Percentiles rank a stretch among this genome's conserved stretches.
These are phyloP conservation scores for Ceratobasidium sp. DNA, from an alignment of 1,284 basidiomycete genomes.

Conservation along the genomic window DNA sequence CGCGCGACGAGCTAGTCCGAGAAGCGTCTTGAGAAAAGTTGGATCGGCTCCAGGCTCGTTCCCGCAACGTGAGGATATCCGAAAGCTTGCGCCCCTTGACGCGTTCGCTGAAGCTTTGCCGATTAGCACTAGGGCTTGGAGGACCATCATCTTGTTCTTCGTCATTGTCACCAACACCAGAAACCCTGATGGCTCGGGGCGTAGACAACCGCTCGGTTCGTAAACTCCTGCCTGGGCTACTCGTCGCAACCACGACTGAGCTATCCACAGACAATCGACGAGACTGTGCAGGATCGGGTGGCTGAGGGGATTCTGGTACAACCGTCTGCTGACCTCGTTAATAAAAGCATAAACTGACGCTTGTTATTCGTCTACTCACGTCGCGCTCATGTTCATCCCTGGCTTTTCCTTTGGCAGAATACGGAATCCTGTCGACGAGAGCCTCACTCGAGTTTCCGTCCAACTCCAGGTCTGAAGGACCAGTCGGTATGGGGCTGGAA, in stretches of 20 bases:
- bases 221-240: constrained; percentile 18
- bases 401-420: not conserved
- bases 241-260: constrained; percentile 4
- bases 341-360: not conserved
- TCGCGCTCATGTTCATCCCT: not conserved
- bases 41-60: not conserved
- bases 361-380: not conserved
- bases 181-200: not conserved
- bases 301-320: constrained; percentile 1
- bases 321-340: not conserved
- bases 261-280: constrained; percentile 14
- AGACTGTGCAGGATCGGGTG: too few relatives aligned
- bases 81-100: constrained; percentile 24
- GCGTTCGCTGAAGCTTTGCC: constrained; percentile 8
- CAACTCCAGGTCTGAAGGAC: not conserved
- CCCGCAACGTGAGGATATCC: constrained; percentile 16
- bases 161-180: not conserved
- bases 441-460: not conserved
- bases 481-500: not conserved
- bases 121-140: constrained; percentile 27
- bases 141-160: constrained; percentile 9
- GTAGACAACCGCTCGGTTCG: constrained; percentile 29
- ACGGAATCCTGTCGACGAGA: not conserved
- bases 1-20: not conserved
- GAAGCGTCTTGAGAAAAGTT: not conserved